These are phyloP conservation scores for Prunus yedoensis DNA, from an alignment of 331 rosid species.

Conservation along the genomic window DNA sequence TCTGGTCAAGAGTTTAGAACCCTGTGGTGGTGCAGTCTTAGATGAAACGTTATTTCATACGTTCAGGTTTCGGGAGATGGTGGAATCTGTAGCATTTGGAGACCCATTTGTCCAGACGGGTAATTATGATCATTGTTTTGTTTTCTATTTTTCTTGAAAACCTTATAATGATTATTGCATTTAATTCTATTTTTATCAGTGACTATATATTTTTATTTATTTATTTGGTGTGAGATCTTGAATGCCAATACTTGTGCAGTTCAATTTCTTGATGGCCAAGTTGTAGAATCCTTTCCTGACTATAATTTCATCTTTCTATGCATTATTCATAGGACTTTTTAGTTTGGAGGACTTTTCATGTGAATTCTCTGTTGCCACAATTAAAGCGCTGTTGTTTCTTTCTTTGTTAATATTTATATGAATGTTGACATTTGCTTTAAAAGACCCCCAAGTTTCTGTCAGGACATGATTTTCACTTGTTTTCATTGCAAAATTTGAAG, in stretches of 20 bases:
- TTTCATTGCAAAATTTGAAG: background rate
- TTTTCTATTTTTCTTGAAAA: background rate
- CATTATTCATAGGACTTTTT: background rate
- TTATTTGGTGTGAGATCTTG: no score
- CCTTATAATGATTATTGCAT: slow-evolving; percentile 6
- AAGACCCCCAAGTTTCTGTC: background rate
- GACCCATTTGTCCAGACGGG: slow-evolving; percentile 92
- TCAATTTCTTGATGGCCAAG: no score
- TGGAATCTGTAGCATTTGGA: slow-evolving; percentile 87
- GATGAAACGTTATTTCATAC: slow-evolving; percentile 29
- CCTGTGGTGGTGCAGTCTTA: slow-evolving; percentile 16
- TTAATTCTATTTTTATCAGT: background rate
- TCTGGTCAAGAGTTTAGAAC: background rate
- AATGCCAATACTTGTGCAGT: no score
- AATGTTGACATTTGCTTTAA: background rate
- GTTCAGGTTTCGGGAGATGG: slow-evolving; percentile 54
- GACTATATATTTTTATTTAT: background rate
- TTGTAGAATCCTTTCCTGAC: no score
- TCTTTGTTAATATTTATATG: background rate
- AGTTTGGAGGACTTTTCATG: background rate
- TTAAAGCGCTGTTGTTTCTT: background rate
- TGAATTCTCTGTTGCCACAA: background rate
- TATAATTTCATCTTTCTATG: background rate
- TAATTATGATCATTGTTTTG: slow-evolving; percentile 39
- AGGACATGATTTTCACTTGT: background rate